A percentile compares a stretch with the other conserved stretches of the same genome.
These are phyloP conservation scores for Didymellaceae sp. DNA, from an alignment of 2,329 filamentous ascomycete species.

Conservation along the genomic window DNA sequence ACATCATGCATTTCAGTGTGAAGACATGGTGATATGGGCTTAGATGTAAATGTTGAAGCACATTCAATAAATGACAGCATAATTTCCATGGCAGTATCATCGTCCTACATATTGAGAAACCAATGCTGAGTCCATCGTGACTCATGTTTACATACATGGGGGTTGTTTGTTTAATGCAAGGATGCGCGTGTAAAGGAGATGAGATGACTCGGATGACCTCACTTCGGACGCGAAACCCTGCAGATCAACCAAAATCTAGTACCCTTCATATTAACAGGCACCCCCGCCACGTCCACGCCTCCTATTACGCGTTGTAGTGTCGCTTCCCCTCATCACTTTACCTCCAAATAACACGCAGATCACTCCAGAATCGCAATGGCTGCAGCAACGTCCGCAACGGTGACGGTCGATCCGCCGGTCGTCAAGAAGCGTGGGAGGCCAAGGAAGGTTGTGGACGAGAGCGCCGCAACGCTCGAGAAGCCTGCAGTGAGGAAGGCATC, in stretches of 20 bases:
- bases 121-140: background rate
- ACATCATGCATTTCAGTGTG: background rate
- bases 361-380: slow-evolving; percentile 4
- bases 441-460: slow-evolving; percentile 39
- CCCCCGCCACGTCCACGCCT: slow-evolving; percentile 24
- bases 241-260: slow-evolving; percentile 23
- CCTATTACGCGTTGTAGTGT: slow-evolving; percentile 21
- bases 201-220: slow-evolving; percentile 13
- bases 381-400: slow-evolving; percentile 18
- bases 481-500: slow-evolving; percentile 29
- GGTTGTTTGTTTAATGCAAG: slow-evolving; percentile 1
- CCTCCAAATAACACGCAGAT: background rate
- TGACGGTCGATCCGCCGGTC: slow-evolving; percentile 20
- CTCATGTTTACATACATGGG: background rate
- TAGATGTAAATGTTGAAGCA: no score
- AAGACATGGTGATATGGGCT: background rate
- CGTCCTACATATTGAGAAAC: no score
- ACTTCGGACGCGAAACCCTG: slow-evolving; percentile 13
- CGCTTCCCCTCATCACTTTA: background rate
- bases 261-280: slow-evolving; percentile 12
- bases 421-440: slow-evolving; percentile 43
- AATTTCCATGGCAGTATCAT: no score
- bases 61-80: background rate
- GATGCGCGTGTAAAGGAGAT: slow-evolving; percentile 11
- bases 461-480: slow-evolving; percentile 25